phyloP scores from a whole-genome alignment of 2,329 filamentous ascomycete genomes.

The Ascochyta lentis region DNA sequence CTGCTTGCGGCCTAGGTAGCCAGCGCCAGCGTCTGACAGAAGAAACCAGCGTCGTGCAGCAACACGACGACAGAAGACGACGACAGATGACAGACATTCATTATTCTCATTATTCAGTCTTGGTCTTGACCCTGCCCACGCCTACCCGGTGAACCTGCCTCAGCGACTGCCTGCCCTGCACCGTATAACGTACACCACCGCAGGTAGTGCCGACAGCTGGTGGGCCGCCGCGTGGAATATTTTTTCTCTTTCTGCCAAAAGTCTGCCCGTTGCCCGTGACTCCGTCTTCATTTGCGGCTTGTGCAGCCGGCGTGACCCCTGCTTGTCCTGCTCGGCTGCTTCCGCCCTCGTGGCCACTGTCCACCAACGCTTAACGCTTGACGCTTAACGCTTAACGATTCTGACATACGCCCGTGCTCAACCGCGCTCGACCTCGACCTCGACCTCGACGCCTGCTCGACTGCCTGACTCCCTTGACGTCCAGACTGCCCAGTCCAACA shows the following conservation, averaged over 20 bases:
- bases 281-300: too few species aligned
- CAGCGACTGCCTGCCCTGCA: neutral
- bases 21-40: neutral
- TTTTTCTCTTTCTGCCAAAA: neutral
- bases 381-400: neutral
- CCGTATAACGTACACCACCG: neutral
- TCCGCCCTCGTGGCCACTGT: neutral
- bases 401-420: conserved; percentile 10
- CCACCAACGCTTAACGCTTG: neutral
- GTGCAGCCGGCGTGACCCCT: neutral
- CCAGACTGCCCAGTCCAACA: neutral
- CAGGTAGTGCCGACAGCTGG: too few species aligned
- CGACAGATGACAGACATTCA: too few species aligned
- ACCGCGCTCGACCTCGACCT: neutral
- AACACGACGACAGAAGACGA: too few species aligned
- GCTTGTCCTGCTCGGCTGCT: neutral
- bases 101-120: too few species aligned
- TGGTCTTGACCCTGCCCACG: too few species aligned
- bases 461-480: neutral
- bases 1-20: neutral
- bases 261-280: too few species aligned
- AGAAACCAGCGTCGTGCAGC: too few species aligned
- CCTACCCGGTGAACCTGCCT: too few species aligned
- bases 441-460: too few species aligned
- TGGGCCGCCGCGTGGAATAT: neutral